phyloP scores from a whole-genome alignment of 768 basidiomycete genomes.

The Asterophora lycoperdoides region DNA sequence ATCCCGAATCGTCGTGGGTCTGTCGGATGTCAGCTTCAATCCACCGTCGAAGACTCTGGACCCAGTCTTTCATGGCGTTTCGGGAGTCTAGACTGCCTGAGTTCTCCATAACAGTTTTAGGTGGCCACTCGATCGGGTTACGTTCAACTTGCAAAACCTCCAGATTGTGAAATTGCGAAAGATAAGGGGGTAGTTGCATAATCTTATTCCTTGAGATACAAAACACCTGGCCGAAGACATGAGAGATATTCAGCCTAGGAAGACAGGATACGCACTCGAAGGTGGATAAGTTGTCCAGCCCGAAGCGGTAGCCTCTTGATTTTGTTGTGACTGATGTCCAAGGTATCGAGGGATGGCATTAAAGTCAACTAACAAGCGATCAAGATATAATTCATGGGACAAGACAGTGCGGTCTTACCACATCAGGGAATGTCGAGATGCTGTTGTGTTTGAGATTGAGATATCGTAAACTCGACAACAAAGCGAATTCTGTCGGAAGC shows the following conservation, averaged over 20 bases:
- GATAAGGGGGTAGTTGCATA: conserved; percentile 70
- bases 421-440: conserved; percentile 79
- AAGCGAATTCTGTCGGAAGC: conserved; percentile 70
- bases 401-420: conserved; percentile 50
- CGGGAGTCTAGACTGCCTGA: conserved; percentile 38
- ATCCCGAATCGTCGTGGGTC: conserved; percentile 47
- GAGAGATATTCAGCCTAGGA: background rate
- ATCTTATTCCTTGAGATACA: conserved; percentile 85
- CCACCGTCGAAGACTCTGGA: conserved; percentile 70
- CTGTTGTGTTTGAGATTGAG: conserved; percentile 84
- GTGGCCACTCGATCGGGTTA: conserved; percentile 95
- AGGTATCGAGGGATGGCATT: conserved; percentile 84
- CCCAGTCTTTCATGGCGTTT: conserved; percentile 66
- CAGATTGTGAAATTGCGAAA: conserved; percentile 67
- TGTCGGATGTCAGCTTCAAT: conserved; percentile 49
- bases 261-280: conserved; percentile 50
- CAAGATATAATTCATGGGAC: conserved; percentile 7
- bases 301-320: conserved; percentile 73
- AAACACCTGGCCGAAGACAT: conserved; percentile 55
- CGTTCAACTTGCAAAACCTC: conserved; percentile 82
- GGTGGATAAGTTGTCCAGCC: conserved; percentile 72
- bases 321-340: conserved; percentile 93
- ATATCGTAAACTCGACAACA: conserved; percentile 73
- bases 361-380: conserved; percentile 60
- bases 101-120: conserved; percentile 48